These are phyloP conservation scores for Yamadazyma taylorii DNA, from an alignment of 1,139 yeast genomes.

Conservation along the genomic window DNA sequence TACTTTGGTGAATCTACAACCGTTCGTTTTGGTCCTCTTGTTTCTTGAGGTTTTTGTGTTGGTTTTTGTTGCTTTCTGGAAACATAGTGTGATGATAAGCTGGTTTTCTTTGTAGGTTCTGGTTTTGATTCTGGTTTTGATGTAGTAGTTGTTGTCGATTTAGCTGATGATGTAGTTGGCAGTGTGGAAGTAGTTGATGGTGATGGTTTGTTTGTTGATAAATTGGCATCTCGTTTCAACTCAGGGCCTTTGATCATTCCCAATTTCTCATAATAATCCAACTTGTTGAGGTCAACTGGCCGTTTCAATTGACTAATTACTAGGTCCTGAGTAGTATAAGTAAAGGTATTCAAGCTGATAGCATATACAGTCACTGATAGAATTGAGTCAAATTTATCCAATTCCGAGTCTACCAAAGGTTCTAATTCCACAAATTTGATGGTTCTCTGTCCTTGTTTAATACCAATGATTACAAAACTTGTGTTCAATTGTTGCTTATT, in stretches of 20 bases:
- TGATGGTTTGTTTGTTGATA: too few species aligned
- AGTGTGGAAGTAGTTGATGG: background rate
- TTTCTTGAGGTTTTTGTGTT: slow-evolving; percentile 6
- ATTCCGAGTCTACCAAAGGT: slow-evolving; percentile 19
- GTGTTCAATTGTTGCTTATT: slow-evolving; percentile 34
- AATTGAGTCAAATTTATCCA: slow-evolving; percentile 22
- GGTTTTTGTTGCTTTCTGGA: slow-evolving; percentile 25
- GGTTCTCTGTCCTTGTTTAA: slow-evolving; percentile 11
- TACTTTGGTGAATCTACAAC: slow-evolving; percentile 19
- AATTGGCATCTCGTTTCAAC: slow-evolving; percentile 11
- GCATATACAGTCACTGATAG: slow-evolving; percentile 35
- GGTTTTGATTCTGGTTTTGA: slow-evolving; percentile 2
- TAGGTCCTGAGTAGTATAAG: slow-evolving; percentile 23
- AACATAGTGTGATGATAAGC: slow-evolving; percentile 27
- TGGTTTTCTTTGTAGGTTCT: slow-evolving; percentile 11
- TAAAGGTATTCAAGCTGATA: slow-evolving; percentile 20
- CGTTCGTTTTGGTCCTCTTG: slow-evolving; percentile 5
- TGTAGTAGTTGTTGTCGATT: background rate
- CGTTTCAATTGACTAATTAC: slow-evolving; percentile 30
- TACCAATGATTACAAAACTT: slow-evolving; percentile 35
- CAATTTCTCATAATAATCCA: slow-evolving; percentile 22
- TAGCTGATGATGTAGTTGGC: background rate
- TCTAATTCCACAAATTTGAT: slow-evolving; percentile 24
- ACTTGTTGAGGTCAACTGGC: slow-evolving; percentile 19
- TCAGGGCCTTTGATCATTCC: slow-evolving; percentile 41